A percentile compares a stretch with the other conserved stretches of the same genome.
phyloP scores from a whole-genome alignment of 148 eudicot genomes.

The Vaccinium myrtillus region DNA sequence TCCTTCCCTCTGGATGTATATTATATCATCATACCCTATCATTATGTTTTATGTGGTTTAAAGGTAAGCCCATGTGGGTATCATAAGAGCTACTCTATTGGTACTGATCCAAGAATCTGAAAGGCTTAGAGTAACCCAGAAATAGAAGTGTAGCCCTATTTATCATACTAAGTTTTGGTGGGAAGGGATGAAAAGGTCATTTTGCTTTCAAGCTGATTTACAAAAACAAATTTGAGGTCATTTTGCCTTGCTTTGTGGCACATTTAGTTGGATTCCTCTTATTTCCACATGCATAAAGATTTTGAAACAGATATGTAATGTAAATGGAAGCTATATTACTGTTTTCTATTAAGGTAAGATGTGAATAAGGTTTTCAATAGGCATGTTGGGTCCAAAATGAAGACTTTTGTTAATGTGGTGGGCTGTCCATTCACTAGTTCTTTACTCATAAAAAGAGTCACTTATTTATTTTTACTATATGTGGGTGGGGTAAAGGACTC shows the following conservation, averaged over 20 bases:
- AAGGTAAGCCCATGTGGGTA: background rate
- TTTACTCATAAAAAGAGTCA: constrained; percentile 23
- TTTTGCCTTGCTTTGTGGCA: background rate
- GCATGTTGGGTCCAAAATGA: constrained; percentile 27
- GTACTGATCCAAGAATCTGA: constrained; percentile 11
- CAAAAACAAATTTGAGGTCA: background rate
- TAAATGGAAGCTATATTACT: background rate
- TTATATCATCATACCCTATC: constrained; percentile 4
- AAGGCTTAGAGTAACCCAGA: background rate
- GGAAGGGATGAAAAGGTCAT: constrained; percentile 11
- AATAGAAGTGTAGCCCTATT: background rate
- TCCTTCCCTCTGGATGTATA: constrained; percentile 29
- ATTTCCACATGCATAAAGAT: background rate
- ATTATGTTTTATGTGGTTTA: constrained; percentile 2
- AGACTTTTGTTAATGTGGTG: constrained; percentile 27
- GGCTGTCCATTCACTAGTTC: constrained; percentile 17
- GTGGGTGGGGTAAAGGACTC: constrained; percentile 27
- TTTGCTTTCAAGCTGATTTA: background rate
- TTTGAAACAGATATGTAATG: background rate
- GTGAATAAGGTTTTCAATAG: constrained; percentile 16
- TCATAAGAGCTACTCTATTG: background rate
- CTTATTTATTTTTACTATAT: constrained; percentile 12
- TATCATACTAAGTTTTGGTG: background rate
- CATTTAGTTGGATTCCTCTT: background rate
- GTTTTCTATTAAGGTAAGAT: background rate